Evolutionary conservation across 768 basidiomycete genomes (phyloP).

Genomic region (Chalciporus sphaerocephalus): DNA sequence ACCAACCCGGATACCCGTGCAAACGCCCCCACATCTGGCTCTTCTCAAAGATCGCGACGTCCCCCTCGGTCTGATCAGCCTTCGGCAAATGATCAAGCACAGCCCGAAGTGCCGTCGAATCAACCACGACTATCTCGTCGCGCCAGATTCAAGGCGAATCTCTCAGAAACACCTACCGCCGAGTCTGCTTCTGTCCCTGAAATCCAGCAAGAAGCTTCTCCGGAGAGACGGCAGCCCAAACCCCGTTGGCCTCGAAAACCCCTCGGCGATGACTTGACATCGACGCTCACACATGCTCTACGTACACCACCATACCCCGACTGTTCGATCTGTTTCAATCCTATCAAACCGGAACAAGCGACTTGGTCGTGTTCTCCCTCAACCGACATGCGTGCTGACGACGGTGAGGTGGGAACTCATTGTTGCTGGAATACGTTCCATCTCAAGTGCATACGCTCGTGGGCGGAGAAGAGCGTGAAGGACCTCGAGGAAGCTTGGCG

Average conservation of each 20-base stretch:
- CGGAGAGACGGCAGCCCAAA: conserved; percentile 6
- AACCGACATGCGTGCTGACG: background rate
- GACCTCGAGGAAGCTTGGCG: conserved; percentile 70
- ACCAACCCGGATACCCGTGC: background rate
- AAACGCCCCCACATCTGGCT: background rate
- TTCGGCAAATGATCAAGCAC: background rate
- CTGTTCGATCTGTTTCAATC: conserved; percentile 79
- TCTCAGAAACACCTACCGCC: conserved; percentile 24
- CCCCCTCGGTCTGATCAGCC: conserved; percentile 2
- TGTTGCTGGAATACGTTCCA: conserved; percentile 93
- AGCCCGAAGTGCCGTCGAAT: background rate
- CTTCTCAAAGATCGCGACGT: background rate
- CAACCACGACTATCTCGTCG: conserved; percentile 27
- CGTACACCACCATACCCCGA: conserved; percentile 70
- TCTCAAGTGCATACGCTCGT: conserved; percentile 80
- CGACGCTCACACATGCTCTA: conserved; percentile 61
- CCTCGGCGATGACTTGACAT: conserved; percentile 63
- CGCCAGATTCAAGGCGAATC: conserved; percentile 34
- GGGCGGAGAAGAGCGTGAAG: conserved; percentile 81
- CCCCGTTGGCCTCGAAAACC: conserved; percentile 12
- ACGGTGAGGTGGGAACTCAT: conserved; percentile 36
- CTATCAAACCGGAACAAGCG: conserved; percentile 71
- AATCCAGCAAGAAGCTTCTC: conserved; percentile 1
- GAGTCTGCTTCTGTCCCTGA: conserved; percentile 2
- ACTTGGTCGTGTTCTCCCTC: conserved; percentile 87